Evolutionary conservation across 495 filamentous ascomycete genomes (phyloP), one percentile per base, ranked within the genome.

Genomic region (Podospora anserina): DNA sequence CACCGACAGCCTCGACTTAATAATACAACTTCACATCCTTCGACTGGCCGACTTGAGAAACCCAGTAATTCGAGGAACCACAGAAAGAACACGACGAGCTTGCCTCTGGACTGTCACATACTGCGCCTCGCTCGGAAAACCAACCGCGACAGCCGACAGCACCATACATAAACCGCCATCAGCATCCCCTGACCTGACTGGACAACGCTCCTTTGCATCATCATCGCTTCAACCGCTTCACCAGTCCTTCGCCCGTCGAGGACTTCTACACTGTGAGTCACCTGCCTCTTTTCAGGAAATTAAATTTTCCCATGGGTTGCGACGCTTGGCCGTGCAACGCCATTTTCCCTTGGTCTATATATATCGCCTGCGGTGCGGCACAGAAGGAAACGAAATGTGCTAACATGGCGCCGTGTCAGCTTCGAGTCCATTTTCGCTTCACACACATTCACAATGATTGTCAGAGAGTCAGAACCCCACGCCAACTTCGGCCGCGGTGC

Each of bases 401-500:
- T 79, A 72, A 79, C 75, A 65, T 69, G 63, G 55, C 62, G 54
- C 30, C 70, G 56, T 64, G 64, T 23, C 64, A 68, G 68, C 63
- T 71, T 69, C 53, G 53, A 64, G 68, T 26, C 69, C 28, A 30
- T 27, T 55, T 64, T 20, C 32, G 9, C 53, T 44, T 28, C 68
- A 62, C 39, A 72, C 63, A 68, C 69, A 44, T 56, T 61, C 75
- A 78, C 65, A 75, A 86, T 86, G 84, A 79, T 81, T 70, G 77
- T 76, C 70, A 78, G 80, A 79, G 79, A 78, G 66, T 78, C 78
- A 34, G 77, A 77, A 76, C 72, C 70, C 49, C 69, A 75, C 75
- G 63, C 75, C 71, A 85, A 86, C 78, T 84, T 85, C 78, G 84
- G 83, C 71, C 78, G 84, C 26, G 84, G 84, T n/a, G 83, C 83